Conservation (phyloP, 2,329 filamentous ascomycete species). For the Stemphylium beticola region DNA sequence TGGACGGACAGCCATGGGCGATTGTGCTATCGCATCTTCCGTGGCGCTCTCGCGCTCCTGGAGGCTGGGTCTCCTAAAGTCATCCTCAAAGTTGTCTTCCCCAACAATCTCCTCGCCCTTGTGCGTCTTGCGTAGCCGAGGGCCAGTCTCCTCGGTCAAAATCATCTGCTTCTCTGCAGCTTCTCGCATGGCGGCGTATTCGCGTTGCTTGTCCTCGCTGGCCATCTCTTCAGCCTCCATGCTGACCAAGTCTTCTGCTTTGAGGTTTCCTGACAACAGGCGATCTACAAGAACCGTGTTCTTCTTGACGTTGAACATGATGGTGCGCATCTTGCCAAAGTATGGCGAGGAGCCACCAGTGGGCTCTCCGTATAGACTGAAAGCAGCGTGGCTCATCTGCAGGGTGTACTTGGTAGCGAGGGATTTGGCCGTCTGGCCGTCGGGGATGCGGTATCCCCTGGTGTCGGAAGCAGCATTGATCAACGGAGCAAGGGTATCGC, state of each 20-base stretch:
- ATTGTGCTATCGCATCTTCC: slow-evolving; percentile 29
- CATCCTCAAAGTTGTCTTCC: slow-evolving; percentile 60
- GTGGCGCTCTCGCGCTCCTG: slow-evolving; percentile 35
- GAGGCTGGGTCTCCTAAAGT: slow-evolving; percentile 36
- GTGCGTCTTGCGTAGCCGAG: slow-evolving; percentile 85
- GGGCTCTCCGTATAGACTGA: slow-evolving; percentile 62
- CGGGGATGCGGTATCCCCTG: slow-evolving; percentile 66
- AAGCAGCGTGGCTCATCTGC: slow-evolving; percentile 76
- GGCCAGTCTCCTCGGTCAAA: slow-evolving; percentile 72
- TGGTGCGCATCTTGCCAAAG: slow-evolving; percentile 71
- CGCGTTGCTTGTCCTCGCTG: slow-evolving; percentile 82
- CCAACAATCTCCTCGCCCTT: slow-evolving; percentile 94
- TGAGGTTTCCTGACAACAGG: slow-evolving; percentile 74
- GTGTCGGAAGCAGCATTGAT: slow-evolving; percentile 72
- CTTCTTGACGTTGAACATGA: slow-evolving; percentile 86
- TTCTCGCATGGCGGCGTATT: slow-evolving; percentile 78
- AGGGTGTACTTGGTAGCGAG: slow-evolving; percentile 75
- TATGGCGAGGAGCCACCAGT: slow-evolving; percentile 55
- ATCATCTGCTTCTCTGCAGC: slow-evolving; percentile 84
- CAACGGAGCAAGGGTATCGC: slow-evolving; percentile 71
- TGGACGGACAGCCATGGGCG: slow-evolving; percentile 23
- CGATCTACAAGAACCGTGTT: slow-evolving; percentile 80
- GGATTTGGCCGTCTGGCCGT: slow-evolving; percentile 67
- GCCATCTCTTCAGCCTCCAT: slow-evolving; percentile 94
- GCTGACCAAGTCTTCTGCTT: slow-evolving; percentile 76